phyloP scores from a whole-genome alignment of 768 basidiomycete genomes.

The Mycena galericulata region DNA sequence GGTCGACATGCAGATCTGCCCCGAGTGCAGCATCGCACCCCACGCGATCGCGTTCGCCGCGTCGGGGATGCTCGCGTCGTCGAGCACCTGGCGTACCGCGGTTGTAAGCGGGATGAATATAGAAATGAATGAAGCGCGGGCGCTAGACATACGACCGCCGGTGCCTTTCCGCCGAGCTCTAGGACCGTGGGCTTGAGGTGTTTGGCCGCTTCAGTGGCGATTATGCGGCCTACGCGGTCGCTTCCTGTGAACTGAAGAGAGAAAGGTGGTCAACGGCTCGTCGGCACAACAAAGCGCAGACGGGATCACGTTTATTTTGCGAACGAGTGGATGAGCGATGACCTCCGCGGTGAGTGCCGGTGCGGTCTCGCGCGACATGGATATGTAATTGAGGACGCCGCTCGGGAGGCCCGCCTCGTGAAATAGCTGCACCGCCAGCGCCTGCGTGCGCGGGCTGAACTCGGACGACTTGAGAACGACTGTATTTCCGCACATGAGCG shows the following conservation, averaged over 20 bases:
- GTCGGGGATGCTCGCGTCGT: conserved; percentile 64
- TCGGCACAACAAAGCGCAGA: not conserved
- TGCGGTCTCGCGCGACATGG: conserved; percentile 56
- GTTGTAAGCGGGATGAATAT: too few relatives aligned
- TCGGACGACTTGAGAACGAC: conserved; percentile 67
- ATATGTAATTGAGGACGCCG: conserved; percentile 69
- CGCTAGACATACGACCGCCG: conserved; percentile 56
- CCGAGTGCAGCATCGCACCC: conserved; percentile 60
- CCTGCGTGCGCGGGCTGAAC: conserved; percentile 59
- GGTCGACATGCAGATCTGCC: conserved; percentile 71
- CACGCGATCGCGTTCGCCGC: conserved; percentile 63
- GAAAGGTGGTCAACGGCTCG: not conserved
- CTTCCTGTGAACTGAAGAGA: conserved; percentile 64
- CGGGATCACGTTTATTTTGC: conserved; percentile 62
- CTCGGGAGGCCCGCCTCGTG: conserved; percentile 70
- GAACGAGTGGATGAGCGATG: conserved; percentile 65
- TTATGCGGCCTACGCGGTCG: conserved; percentile 62
- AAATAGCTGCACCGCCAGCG: conserved; percentile 59
- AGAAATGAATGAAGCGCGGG: not conserved
- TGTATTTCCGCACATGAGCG: conserved; percentile 68
- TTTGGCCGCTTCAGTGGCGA: conserved; percentile 67
- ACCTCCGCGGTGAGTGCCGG: conserved; percentile 61
- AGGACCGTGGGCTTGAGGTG: conserved; percentile 66
- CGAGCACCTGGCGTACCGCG: conserved; percentile 51
- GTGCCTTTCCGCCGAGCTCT: conserved; percentile 68